These are phyloP conservation scores for Picea sitchensis DNA, from an alignment of 75 land plant genomes.

Conservation along the genomic window DNA sequence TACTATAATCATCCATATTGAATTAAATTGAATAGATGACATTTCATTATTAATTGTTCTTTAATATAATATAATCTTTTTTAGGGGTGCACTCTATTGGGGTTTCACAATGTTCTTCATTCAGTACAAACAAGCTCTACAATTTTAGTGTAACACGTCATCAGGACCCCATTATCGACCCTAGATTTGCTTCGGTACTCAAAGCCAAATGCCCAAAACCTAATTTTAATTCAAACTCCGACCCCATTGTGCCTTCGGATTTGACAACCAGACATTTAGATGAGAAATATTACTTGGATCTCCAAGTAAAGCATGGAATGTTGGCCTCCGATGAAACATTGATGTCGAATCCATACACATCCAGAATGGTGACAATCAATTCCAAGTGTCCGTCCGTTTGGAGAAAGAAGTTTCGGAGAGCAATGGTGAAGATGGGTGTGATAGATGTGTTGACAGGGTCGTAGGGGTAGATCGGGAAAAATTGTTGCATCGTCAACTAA, in stretches of 20 bases:
- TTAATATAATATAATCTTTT: not conserved
- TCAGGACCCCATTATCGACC: slow-evolving; percentile 28
- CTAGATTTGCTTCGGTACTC: not conserved
- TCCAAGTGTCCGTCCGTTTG: not conserved
- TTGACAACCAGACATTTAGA: slow-evolving; percentile 19
- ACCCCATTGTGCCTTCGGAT: slow-evolving; percentile 9
- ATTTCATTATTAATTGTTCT: no score
- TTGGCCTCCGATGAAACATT: slow-evolving; percentile 21
- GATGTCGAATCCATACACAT: not conserved
- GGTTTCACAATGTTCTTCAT: slow-evolving; percentile 39
- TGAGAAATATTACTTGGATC: slow-evolving; percentile 15
- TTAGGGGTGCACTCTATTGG: slow-evolving; percentile 68
- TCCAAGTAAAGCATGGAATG: slow-evolving; percentile 14
- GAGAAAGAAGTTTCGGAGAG: slow-evolving; percentile 2
- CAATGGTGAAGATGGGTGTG: slow-evolving; percentile 22
- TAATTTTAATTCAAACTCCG: no score
- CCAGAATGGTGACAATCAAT: not conserved
- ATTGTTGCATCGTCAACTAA: slow-evolving; percentile 13
- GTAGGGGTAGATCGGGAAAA: slow-evolving; percentile 12
- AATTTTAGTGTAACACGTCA: slow-evolving; percentile 16
- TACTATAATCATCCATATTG: no score
- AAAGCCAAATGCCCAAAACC: not conserved
- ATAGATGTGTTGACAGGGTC: slow-evolving; percentile 16
- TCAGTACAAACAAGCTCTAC: slow-evolving; percentile 24
- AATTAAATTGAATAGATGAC: no score